Conservation (phyloP, 208 protist species). For the Leishmania amazonensis region DNA sequence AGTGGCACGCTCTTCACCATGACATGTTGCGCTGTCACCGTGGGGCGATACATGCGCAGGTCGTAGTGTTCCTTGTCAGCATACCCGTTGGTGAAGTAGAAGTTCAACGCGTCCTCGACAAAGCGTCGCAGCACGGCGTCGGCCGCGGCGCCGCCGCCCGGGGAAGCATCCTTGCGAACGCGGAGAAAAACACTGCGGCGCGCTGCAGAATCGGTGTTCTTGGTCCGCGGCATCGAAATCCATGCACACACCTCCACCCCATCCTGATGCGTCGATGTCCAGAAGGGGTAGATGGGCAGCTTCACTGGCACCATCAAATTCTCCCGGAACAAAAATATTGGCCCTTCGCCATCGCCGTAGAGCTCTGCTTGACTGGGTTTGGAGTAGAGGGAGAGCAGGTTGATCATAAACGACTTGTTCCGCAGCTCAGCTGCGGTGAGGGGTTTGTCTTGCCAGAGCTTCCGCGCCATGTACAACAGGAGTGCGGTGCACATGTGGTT, state of each 20-base stretch:
- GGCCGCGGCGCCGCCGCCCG: conserved; percentile 2
- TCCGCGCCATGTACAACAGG: conserved; percentile 21
- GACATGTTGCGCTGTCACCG: background rate
- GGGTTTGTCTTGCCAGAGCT: conserved; percentile 28
- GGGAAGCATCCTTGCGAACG: conserved; percentile 5
- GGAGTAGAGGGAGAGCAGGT: conserved; percentile 24
- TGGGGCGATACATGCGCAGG: conserved; percentile 18
- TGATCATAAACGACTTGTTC: conserved; percentile 25
- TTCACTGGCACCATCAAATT: conserved; percentile 29
- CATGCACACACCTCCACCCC: conserved; percentile 29
- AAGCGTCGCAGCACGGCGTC: conserved; percentile 26
- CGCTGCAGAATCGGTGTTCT: conserved; percentile 1
- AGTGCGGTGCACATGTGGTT: conserved; percentile 20
- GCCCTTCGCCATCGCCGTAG: background rate
- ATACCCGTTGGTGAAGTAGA: conserved; percentile 29
- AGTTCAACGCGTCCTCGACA: conserved; percentile 23
- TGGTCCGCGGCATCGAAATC: conserved; percentile 13
- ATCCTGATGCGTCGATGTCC: conserved; percentile 20
- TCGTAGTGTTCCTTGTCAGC: conserved; percentile 1
- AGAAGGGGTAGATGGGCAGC: conserved; percentile 31
- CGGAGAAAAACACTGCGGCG: conserved; percentile 25
- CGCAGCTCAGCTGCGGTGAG: conserved; percentile 19
- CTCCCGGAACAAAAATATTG: conserved; percentile 1
- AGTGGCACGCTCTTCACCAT: conserved; percentile 10
- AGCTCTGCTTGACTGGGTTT: background rate